These are phyloP conservation scores for Hypoxylon intermedium DNA, from an alignment of 495 filamentous ascomycete genomes.

Conservation along the genomic window DNA sequence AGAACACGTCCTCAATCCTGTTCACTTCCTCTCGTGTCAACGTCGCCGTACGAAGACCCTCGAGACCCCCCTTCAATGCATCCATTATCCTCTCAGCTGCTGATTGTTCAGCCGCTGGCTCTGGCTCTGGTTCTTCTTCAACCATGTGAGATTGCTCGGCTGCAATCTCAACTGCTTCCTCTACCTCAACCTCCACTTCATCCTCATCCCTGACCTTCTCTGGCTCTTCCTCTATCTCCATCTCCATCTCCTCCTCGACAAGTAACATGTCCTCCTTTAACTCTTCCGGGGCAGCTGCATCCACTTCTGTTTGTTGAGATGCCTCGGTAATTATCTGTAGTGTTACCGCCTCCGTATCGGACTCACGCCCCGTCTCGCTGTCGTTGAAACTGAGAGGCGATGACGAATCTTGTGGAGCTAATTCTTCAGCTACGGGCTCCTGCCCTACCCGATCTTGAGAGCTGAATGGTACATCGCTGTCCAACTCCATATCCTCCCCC, in stretches of 20 bases:
- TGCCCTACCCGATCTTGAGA: constrained; percentile 18
- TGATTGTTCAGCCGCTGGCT: constrained; percentile 5
- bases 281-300: background rate
- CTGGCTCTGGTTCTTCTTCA: constrained; percentile 8
- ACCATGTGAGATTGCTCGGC: constrained; percentile 1
- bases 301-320: constrained; percentile 40
- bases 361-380: constrained; percentile 26
- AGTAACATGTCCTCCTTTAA: background rate
- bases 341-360: constrained; percentile 41
- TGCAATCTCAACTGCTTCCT: constrained; percentile 7
- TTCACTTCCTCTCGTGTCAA: constrained; percentile 61
- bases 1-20: constrained; percentile 70
- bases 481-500: constrained; percentile 16
- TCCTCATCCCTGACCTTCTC: background rate
- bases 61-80: constrained; percentile 59
- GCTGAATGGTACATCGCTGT: constrained; percentile 8
- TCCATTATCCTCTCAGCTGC: constrained; percentile 52
- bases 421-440: constrained; percentile 4
- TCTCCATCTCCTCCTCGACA: constrained; percentile 25
- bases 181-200: constrained; percentile 1
- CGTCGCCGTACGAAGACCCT: constrained; percentile 56
- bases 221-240: constrained; percentile 3
- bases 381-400: constrained; percentile 13
- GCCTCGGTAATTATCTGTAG: constrained; percentile 43
- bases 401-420: constrained; percentile 2